phyloP scores from a whole-genome alignment of 1,284 basidiomycete genomes.

The Dichomitus squalens region DNA sequence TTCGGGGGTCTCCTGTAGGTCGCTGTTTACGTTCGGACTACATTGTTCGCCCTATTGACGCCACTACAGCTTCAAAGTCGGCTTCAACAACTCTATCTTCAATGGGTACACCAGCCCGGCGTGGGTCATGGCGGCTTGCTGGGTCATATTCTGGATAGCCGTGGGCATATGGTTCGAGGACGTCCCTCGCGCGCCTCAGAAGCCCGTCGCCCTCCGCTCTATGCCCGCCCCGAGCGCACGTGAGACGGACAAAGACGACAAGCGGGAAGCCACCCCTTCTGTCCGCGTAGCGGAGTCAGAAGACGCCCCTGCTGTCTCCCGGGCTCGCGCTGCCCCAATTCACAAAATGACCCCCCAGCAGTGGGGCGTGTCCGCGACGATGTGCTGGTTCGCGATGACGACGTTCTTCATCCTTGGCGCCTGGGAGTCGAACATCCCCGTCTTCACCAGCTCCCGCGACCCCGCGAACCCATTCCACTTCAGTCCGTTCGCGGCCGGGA shows the following conservation, averaged over 20 bases:
- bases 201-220: constrained; percentile 13
- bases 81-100: constrained; percentile 42
- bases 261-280: background rate
- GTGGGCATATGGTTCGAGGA: constrained; percentile 54
- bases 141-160: constrained; percentile 54
- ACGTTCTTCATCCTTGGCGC: constrained; percentile 74
- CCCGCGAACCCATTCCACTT: constrained; percentile 46
- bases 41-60: background rate
- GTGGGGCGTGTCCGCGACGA: constrained; percentile 58
- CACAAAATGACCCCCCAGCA: constrained; percentile 26
- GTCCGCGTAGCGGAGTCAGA: constrained; percentile 7
- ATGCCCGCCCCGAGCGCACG: background rate
- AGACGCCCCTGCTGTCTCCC: background rate
- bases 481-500: constrained; percentile 66
- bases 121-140: constrained; percentile 64
- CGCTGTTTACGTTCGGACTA: background rate
- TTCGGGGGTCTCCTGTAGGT: constrained; percentile 37
- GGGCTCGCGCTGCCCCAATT: background rate
- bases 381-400: constrained; percentile 76
- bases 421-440: constrained; percentile 74
- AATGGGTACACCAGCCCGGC: constrained; percentile 69
- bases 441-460: constrained; percentile 50
- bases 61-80: constrained; percentile 30
- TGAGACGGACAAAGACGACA: constrained; percentile 5
- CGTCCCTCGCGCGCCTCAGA: constrained; percentile 31